Evolutionary conservation across 2,329 filamentous ascomycete genomes (phyloP).

Genomic region (Ceratocystis cubensis): DNA sequence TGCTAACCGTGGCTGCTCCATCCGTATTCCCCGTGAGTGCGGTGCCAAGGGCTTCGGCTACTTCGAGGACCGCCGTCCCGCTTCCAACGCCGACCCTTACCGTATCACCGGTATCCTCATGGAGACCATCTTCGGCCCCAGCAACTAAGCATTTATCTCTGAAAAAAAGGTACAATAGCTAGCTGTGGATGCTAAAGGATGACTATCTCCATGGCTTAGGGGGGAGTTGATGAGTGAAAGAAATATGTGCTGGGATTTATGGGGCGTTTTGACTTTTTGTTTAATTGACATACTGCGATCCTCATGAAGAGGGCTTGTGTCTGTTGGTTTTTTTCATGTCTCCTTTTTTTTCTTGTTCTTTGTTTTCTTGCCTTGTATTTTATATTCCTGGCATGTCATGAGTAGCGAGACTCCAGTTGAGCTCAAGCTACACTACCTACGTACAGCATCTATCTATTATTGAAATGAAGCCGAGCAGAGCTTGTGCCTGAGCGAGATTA

Average conservation of each 20-base stretch:
- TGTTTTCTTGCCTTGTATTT: constrained; percentile 15
- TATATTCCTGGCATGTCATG: constrained; percentile 2
- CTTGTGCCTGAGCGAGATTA: background rate
- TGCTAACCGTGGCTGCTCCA: constrained; percentile 87
- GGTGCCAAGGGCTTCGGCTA: constrained; percentile 86
- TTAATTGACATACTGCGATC: constrained; percentile 13
- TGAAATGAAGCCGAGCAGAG: background rate
- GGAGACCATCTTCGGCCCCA: constrained; percentile 45
- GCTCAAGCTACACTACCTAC: background rate
- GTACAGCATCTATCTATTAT: background rate
- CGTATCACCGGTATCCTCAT: constrained; percentile 69
- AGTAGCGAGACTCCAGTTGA: constrained; percentile 2
- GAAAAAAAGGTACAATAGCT: background rate
- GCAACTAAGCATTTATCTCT: constrained; percentile 13
- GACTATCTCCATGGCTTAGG: background rate
- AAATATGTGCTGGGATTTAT: constrained; percentile 15
- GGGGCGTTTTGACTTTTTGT: constrained; percentile 20
- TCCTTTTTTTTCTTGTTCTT: background rate
- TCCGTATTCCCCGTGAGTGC: constrained; percentile 78
- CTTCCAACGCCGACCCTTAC: constrained; percentile 80
- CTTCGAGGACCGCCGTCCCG: constrained; percentile 75
- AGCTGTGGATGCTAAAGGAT: background rate
- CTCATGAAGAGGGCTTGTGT: constrained; percentile 2
- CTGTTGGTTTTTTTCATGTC: constrained; percentile 3
- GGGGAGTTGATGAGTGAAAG: constrained; percentile 18